These are phyloP conservation scores for Beverwykella pulmonaria DNA, from an alignment of 495 filamentous ascomycete genomes.

Conservation along the genomic window DNA sequence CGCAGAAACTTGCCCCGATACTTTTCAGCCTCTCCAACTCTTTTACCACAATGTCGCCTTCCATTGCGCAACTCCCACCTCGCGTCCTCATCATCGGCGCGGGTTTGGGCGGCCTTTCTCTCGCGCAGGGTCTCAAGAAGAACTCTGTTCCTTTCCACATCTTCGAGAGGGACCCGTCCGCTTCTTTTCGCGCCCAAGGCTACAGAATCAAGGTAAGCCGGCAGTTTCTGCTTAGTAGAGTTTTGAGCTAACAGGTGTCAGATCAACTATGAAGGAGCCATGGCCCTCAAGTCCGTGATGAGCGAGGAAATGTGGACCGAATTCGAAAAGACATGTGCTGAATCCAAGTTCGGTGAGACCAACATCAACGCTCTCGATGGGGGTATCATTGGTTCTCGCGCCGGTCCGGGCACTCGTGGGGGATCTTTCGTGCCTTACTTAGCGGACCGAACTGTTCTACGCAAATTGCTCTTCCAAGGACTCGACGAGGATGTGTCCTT, in stretches of 20 bases:
- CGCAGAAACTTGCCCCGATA: conserved; percentile 1
- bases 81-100: conserved; percentile 60
- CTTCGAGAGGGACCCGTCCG: conserved; percentile 35
- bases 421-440: conserved; percentile 15
- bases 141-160: conserved; percentile 32
- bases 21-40: conserved; percentile 13
- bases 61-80: conserved; percentile 15
- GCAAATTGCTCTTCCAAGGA: conserved; percentile 30
- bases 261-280: conserved; percentile 22
- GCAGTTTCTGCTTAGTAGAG: not conserved
- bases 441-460: conserved; percentile 36
- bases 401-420: conserved; percentile 12
- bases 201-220: conserved; percentile 30
- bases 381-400: conserved; percentile 21
- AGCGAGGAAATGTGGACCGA: conserved; percentile 18
- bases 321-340: conserved; percentile 34
- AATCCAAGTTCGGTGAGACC: conserved; percentile 34
- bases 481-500: conserved; percentile 34
- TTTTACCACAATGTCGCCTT: conserved; percentile 16
- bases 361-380: conserved; percentile 35
- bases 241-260: not conserved
- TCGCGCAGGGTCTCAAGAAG: conserved; percentile 61
- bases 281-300: conserved; percentile 7
- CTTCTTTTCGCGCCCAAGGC: conserved; percentile 30
- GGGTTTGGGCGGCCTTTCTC: conserved; percentile 61